Conservation (phyloP, 768 basidiomycete genomes). For the Collybia sordida region DNA sequence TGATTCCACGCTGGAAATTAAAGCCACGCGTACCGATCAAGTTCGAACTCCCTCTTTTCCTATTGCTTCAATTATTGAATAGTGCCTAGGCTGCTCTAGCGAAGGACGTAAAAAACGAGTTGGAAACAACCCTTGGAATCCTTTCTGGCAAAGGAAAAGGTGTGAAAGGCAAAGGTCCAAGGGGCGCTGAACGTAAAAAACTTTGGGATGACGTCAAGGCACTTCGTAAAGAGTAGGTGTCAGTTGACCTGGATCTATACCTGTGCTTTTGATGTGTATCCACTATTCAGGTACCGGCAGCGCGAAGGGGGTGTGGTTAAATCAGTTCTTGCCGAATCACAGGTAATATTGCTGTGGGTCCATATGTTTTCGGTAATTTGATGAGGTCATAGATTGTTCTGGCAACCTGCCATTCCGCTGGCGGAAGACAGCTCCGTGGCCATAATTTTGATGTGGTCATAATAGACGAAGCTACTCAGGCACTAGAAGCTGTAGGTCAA, state of each 20-base stretch:
- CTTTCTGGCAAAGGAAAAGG: slow-evolving; percentile 77
- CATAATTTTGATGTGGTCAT: slow-evolving; percentile 89
- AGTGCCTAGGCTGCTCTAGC: slow-evolving; percentile 67
- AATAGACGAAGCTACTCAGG: slow-evolving; percentile 98
- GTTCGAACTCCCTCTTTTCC: slow-evolving; percentile 23
- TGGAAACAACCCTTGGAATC: slow-evolving; percentile 64
- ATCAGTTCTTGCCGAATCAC: slow-evolving; percentile 76
- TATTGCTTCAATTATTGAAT: slow-evolving; percentile 2
- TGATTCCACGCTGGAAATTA: slow-evolving; percentile 69
- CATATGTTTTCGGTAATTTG: too few relatives aligned
- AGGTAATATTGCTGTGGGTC: slow-evolving; percentile 32
- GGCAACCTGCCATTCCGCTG: slow-evolving; percentile 93
- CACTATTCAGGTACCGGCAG: slow-evolving; percentile 68
- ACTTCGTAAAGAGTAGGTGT: slow-evolving; percentile 82
- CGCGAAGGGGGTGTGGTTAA: slow-evolving; percentile 84
- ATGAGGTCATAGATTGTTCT: slow-evolving; percentile 63
- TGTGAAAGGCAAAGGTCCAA: slow-evolving; percentile 66
- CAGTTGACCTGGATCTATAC: not conserved
- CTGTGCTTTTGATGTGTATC: not conserved
- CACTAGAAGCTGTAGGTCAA: slow-evolving; percentile 79
- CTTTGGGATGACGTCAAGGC: slow-evolving; percentile 87
- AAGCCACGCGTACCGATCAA: slow-evolving; percentile 74
- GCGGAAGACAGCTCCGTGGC: slow-evolving; percentile 76
- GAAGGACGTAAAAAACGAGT: slow-evolving; percentile 86
- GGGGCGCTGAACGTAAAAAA: slow-evolving; percentile 75